Base-by-base conservation (phyloP, 139 green algal species). In the Haematococcus lacustris region DNA sequence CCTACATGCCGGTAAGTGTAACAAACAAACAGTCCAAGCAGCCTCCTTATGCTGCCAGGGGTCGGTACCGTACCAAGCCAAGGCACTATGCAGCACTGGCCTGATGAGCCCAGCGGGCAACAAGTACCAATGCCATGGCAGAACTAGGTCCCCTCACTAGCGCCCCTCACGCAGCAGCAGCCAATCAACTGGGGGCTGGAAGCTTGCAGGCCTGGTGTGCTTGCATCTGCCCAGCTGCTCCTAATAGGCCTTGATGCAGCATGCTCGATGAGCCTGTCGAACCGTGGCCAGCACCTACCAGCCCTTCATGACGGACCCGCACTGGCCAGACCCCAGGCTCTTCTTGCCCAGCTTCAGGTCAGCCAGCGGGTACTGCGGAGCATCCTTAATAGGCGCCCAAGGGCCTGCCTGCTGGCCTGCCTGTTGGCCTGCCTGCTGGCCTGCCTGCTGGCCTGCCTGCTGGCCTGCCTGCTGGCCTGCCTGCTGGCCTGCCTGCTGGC, bases 1-100 rank as follows among this genome's bases (percentile, higher is more conserved):
- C 47, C 47, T 21, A 57, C 47, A 57, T 57, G 47, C 47, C 47
- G 21, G 21, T 57, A 57, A 21, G 47, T 21, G 21, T 57, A 57
- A 57, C 47, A 28, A 57, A 40, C 17, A 30, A 70, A 30, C 35
- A 68, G 68, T 82, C 79, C 47, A 57, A 57, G 47, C 47, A 57
- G 47, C 21, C 47, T 57, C 13, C 47, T 57, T 57, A 21, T 21
- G 21, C 47, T 57, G 47, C 47, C 13, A 13, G 47, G 47, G 47
- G 13, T n/a, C n/a, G n/a, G n/a, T n/a, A n/a, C n/a, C n/a, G n/a
- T 57, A 57, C 47, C 47, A 57, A 57, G 47, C 47, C 21, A 21
- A 57, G 47, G 47, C 47, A 57, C 47, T 57, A 57, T 57, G 47
- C 47, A 57, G 13, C 13, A 57, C n/a, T n/a, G n/a, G n/a, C n/a